These are phyloP conservation scores for Globisporangium cederbergense DNA, from an alignment of 352 stramenopile species.

Conservation along the genomic window DNA sequence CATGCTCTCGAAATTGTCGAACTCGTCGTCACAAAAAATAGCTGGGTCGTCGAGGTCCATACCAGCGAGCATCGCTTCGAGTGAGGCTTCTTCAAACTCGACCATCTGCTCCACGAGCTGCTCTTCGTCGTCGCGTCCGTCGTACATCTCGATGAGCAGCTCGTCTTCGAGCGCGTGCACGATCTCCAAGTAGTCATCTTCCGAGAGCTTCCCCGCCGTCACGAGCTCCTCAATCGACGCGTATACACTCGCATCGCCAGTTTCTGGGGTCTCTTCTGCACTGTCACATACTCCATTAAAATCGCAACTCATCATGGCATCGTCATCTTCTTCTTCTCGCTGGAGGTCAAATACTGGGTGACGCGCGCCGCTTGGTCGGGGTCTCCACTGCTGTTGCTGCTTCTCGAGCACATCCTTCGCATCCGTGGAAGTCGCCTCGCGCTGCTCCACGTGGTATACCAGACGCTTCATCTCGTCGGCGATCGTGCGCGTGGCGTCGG, in stretches of 20 bases:
- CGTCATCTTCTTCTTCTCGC: slow-evolving; percentile 9
- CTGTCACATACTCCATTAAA: background rate
- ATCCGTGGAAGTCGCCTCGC: background rate
- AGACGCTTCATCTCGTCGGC: slow-evolving; percentile 61
- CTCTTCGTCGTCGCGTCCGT: slow-evolving; percentile 26
- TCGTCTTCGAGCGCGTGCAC: slow-evolving; percentile 70
- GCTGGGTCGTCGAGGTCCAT: slow-evolving; percentile 45
- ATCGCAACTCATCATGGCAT: slow-evolving; percentile 1
- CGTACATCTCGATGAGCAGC: slow-evolving; percentile 39
- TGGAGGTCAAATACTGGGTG: slow-evolving; percentile 39
- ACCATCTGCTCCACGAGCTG: slow-evolving; percentile 52
- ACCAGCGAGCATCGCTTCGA: slow-evolving; percentile 63
- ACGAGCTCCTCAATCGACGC: slow-evolving; percentile 69
- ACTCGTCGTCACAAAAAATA: slow-evolving; percentile 14
- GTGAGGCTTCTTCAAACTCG: slow-evolving; percentile 64
- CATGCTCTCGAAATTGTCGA: background rate
- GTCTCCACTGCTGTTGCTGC: background rate
- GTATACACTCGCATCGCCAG: slow-evolving; percentile 9
- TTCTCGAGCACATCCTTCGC: background rate
- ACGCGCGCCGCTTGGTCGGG: background rate
- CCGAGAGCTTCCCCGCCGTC: slow-evolving; percentile 44
- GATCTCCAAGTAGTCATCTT: slow-evolving; percentile 76
- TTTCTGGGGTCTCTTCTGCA: background rate
- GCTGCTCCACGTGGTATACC: slow-evolving; percentile 39
- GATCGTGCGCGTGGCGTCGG: slow-evolving; percentile 43